Base-by-base conservation (phyloP, 2,329 filamentous ascomycete species). In the Chrysoporthe puriensis region DNA sequence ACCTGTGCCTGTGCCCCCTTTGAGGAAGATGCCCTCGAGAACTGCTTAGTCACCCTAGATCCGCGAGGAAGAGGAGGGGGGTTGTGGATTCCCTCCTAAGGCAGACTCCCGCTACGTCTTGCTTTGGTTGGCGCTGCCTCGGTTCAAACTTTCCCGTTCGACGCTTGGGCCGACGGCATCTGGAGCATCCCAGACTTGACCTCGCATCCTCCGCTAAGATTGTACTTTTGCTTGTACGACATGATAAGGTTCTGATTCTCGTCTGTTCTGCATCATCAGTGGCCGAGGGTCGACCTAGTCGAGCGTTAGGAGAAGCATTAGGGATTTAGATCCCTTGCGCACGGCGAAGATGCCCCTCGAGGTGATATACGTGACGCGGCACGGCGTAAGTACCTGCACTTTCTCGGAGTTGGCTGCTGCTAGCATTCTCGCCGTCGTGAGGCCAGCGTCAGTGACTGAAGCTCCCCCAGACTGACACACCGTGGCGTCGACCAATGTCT, bases 301-400 rank as follows among this genome's bases (percentile, higher is more conserved):
- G 18, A 14, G 6, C 21, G 14, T 11, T 32, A 57, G 32, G 32
- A 57, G 6, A 16, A 57, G 16, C 11, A 7, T 18, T 3, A 2
- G 54, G 32, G 26, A 34, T 54, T 14, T 9, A 11, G 4, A 32
- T n/a, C 16, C 32, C 34, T 9, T 9, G 44, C 4, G 9, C n/a
- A n/a, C 42, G 32, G 26, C 32, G 3, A 60, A 63, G 42, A 91
- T 91, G 88, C 83, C 88, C 69, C 81, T 93, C 62, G 86, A 92
- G 76, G 86, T 85, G 72, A 92, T 94, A 71, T 93, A 93, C 76
- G 82, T 94, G 68, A 87, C 86, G 71, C 88, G 91, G 34, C 91
- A 94, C 77, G 91, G 90, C 73, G 91, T 93, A 85, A 82, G 89
- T 83, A 64, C 66, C 43, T 66, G 58, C 67, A 58, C 66, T 69